Evolutionary conservation across 306 rosid species (phyloP).

Genomic region (Quercus engelmannii): DNA sequence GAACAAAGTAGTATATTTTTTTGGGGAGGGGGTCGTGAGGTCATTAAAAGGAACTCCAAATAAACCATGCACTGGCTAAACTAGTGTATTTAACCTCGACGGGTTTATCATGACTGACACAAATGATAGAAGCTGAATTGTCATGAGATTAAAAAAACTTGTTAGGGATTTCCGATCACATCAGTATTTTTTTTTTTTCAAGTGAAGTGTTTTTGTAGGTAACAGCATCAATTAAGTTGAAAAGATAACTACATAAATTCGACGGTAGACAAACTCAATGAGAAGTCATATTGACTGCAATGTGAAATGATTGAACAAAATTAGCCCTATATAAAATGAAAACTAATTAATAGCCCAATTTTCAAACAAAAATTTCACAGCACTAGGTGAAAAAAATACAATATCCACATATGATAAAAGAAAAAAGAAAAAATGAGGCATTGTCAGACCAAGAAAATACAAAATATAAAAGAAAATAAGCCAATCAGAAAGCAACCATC

Average conservation of each 20-base stretch:
- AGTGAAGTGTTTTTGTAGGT: too few relatives aligned
- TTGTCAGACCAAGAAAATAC: neutral
- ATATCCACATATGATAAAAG: neutral
- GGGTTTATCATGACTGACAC: neutral
- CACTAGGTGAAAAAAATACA: neutral
- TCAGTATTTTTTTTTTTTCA: too few relatives aligned
- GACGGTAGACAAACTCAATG: neutral
- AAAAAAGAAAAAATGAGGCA: neutral
- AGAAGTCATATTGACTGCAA: neutral
- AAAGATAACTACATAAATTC: conserved; percentile 63
- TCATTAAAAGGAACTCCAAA: too few relatives aligned
- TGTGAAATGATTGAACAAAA: neutral
- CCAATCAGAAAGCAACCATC: too few relatives aligned
- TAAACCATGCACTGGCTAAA: neutral
- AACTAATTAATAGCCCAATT: neutral
- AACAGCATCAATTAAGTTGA: conserved; percentile 48
- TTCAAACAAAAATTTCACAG: neutral
- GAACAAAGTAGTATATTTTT: conserved; percentile 19
- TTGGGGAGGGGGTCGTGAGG: neutral
- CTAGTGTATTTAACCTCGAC: neutral
- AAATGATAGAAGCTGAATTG: neutral
- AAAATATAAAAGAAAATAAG: neutral
- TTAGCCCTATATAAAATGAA: neutral
- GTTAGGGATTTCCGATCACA: too few relatives aligned
- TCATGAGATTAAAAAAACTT: too few relatives aligned